These are phyloP conservation scores for Aspergillus felis DNA, from an alignment of 2,329 filamentous ascomycete genomes.

Conservation along the genomic window DNA sequence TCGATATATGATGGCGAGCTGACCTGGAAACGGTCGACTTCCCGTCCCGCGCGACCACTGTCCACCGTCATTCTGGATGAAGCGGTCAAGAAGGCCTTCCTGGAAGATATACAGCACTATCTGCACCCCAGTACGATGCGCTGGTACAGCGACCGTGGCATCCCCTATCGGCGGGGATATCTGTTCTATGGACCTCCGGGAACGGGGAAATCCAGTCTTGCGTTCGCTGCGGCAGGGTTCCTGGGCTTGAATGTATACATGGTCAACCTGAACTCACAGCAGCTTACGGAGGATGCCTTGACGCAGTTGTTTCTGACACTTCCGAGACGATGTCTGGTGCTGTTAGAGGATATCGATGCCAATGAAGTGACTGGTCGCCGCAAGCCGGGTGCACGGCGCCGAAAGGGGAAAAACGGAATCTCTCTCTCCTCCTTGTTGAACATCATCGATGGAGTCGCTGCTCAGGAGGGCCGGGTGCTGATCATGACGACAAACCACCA, in stretches of 20 bases:
- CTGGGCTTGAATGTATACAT: constrained; percentile 66
- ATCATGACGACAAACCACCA: constrained; percentile 80
- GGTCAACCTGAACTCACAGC: constrained; percentile 54
- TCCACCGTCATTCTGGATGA: constrained; percentile 3
- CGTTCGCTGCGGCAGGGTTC: constrained; percentile 48
- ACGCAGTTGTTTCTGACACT: constrained; percentile 56
- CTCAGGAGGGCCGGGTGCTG: constrained; percentile 73
- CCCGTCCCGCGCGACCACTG: background rate
- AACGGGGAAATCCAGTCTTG: constrained; percentile 13
- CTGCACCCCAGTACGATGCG: constrained; percentile 5
- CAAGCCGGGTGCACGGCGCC: background rate
- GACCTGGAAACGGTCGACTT: constrained; percentile 1
- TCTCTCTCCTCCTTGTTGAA: constrained; percentile 61
- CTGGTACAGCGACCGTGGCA: constrained; percentile 42
- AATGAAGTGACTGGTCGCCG: constrained; percentile 3
- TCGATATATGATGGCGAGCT: background rate
- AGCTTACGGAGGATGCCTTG: constrained; percentile 58
- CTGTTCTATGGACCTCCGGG: constrained; percentile 10
- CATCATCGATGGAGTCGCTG: constrained; percentile 76
- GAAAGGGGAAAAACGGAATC: constrained; percentile 1
- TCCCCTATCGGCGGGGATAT: constrained; percentile 73
- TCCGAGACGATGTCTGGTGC: constrained; percentile 60
- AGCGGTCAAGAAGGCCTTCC: background rate
- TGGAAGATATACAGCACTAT: constrained; percentile 4
- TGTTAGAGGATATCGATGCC: constrained; percentile 64